Evolutionary conservation across 306 rosid species (phyloP), one percentile per base, ranked within the genome.

Genomic region (Corylus heterophylla): DNA sequence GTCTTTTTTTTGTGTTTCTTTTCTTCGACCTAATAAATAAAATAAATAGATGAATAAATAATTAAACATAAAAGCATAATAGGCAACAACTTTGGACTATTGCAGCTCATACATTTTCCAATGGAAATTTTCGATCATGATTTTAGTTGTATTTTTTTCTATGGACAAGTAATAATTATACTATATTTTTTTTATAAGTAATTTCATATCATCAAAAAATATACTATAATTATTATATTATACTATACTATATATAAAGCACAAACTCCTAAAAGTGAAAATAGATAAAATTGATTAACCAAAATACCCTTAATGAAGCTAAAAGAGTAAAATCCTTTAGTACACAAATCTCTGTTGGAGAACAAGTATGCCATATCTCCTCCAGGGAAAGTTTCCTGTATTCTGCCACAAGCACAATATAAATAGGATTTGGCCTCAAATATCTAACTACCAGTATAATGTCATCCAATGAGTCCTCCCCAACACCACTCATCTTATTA

Each of bases 11-110:
- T 78, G 73, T 61, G 76, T 78, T 81, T 88, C 75, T 69, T 83
- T 49, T 49, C 89, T 81, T 89, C 88, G 61, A 86, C 91, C 97
- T 90, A 75, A 50, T 58, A 83, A 31, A 25, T 44, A 64, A 25
- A 45, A 58, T 45, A 63, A 3, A 39, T 45, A 48, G 31, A 25
- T 27, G 50, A 35, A 13, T 10, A 42, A 42, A 39, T 18, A 68
- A 68, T 27, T 29, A n/a, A 31, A 17, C 61, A 35, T 31, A 54
- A 8, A 75, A 62, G 52, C 51, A 78, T 54, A 47, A 72, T 59
- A 56, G 83, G 76, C 66, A 76, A 4, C 0, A 12, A 31, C 67
- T 66, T 54, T 42, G 27, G 12, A 68, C 72, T 59, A 42, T 39
- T 42, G 31, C 72, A 39, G 48, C 14, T 18, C 51, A 10, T 68